Evolutionary conservation across 176 grass and related monocot species (phyloP).

Genomic region (Phoenix dactylifera): DNA sequence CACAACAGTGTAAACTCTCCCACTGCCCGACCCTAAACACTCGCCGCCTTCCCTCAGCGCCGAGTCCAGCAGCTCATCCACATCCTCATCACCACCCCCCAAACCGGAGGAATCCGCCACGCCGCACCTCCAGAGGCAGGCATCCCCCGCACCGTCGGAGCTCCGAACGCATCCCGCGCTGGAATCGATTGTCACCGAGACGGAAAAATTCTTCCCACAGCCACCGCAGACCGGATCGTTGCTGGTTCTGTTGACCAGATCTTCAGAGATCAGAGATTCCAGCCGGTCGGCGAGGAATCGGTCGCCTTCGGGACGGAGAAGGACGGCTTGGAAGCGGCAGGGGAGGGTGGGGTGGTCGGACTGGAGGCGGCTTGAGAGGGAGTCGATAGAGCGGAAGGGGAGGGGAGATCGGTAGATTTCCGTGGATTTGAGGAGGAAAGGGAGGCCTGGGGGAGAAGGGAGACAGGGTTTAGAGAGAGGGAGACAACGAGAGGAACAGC

Average conservation of each 20-base stretch:
- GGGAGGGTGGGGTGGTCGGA: constrained; percentile 48
- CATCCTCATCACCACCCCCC: constrained; percentile 29
- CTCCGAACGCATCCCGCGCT: constrained; percentile 20
- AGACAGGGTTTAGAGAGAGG: constrained; percentile 3
- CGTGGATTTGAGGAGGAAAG: constrained; percentile 72
- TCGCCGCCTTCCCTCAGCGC: constrained; percentile 18
- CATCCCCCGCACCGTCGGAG: background rate
- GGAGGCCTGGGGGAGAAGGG: constrained; percentile 28
- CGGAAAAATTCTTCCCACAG: constrained; percentile 29
- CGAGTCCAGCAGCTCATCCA: constrained; percentile 63
- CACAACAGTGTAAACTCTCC: constrained; percentile 62
- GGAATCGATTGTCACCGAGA: constrained; percentile 57
- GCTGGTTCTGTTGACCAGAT: constrained; percentile 15
- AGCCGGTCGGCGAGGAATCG: constrained; percentile 29
- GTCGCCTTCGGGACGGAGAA: constrained; percentile 31
- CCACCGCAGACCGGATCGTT: constrained; percentile 2
- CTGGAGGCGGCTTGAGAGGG: constrained; percentile 46
- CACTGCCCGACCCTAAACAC: constrained; percentile 7
- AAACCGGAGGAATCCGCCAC: constrained; percentile 19
- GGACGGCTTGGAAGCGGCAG: constrained; percentile 48
- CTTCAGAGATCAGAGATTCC: constrained; percentile 32
- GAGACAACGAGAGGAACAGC: background rate
- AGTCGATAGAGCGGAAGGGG: constrained; percentile 59
- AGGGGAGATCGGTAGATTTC: constrained; percentile 86
- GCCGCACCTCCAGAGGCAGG: constrained; percentile 44